Percentiles rank a stretch among this genome's conserved stretches.
phyloP scores from a whole-genome alignment of 805 yeast species.

The Candida andamanensis region DNA sequence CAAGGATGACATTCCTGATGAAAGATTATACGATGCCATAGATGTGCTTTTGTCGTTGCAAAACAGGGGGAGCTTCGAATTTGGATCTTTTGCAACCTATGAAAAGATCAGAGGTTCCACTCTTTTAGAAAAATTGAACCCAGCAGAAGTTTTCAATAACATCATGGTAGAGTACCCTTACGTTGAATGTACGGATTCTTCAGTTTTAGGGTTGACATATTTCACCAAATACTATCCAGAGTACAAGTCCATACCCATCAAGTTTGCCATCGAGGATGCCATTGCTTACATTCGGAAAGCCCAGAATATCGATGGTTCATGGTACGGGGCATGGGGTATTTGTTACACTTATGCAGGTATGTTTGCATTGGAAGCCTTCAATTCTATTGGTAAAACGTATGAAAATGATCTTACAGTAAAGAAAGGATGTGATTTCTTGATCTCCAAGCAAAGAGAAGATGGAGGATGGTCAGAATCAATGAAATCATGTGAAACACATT shows the following conservation, averaged over 20 bases:
- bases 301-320: conserved; percentile 80
- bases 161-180: conserved; percentile 99
- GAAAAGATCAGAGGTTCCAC: conserved; percentile 82
- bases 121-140: conserved; percentile 71
- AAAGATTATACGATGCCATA: conserved; percentile 58
- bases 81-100: conserved; percentile 90
- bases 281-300: conserved; percentile 61
- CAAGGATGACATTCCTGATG: conserved; percentile 48
- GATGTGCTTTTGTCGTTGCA: conserved; percentile 75
- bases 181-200: conserved; percentile 96
- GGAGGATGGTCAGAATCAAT: conserved; percentile 99
- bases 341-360: conserved; percentile 94
- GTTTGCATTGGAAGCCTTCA: conserved; percentile 94
- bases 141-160: conserved; percentile 97
- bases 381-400: conserved; percentile 62
- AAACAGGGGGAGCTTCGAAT: conserved; percentile 71
- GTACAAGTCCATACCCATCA: conserved; percentile 64
- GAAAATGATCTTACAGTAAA: conserved; percentile 55
- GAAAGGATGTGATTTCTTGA: conserved; percentile 82
- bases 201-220: conserved; percentile 81
- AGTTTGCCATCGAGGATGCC: conserved; percentile 68
- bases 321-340: conserved; percentile 99
- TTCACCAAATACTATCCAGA: conserved; percentile 59
- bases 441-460: conserved; percentile 68
- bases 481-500: conserved; percentile 78